A percentile compares a stretch with the other conserved stretches of the same genome.
Evolutionary conservation across 768 basidiomycete species (phyloP).

Genomic region (Phaeotremella skinneri): DNA sequence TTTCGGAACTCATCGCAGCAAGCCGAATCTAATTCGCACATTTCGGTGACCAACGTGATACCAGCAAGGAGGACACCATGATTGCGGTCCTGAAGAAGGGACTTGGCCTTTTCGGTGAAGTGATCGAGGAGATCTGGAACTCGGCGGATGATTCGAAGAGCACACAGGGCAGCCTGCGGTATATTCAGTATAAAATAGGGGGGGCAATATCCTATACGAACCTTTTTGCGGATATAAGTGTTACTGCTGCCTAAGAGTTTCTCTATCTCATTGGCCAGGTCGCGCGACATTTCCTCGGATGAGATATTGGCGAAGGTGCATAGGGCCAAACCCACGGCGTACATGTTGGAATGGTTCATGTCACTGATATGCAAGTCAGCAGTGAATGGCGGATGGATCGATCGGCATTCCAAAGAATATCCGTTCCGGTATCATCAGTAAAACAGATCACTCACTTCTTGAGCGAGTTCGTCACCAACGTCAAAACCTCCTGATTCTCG

Average conservation of each 20-base stretch:
- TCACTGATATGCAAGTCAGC: conserved; percentile 62
- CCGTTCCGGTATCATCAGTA: no score
- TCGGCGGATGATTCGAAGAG: conserved; percentile 86
- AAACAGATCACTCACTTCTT: conserved; percentile 72
- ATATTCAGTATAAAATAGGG: background rate
- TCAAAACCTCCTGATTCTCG: conserved; percentile 96
- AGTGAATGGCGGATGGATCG: background rate
- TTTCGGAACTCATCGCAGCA: conserved; percentile 84
- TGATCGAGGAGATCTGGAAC: conserved; percentile 95
- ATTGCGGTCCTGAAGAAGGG: conserved; percentile 88
- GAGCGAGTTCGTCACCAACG: conserved; percentile 93
- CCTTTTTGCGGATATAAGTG: conserved; percentile 99
- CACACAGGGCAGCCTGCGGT: conserved; percentile 84
- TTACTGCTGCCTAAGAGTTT: conserved; percentile 95
- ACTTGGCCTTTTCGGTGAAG: conserved; percentile 81
- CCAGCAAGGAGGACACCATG: conserved; percentile 94
- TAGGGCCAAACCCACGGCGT: conserved; percentile 91
- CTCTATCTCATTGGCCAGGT: conserved; percentile 95
- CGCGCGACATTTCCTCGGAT: conserved; percentile 98
- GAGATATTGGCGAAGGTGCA: conserved; percentile 99
- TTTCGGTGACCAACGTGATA: conserved; percentile 90
- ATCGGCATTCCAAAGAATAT: no score
- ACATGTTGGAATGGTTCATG: conserved; percentile 99
- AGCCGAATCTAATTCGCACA: conserved; percentile 74
- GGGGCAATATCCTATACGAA: conserved; percentile 46